A percentile compares a stretch with the other conserved stretches of the same genome.
Conservation (phyloP, 441 rosid species). For the Macaranga tanarius region DNA sequence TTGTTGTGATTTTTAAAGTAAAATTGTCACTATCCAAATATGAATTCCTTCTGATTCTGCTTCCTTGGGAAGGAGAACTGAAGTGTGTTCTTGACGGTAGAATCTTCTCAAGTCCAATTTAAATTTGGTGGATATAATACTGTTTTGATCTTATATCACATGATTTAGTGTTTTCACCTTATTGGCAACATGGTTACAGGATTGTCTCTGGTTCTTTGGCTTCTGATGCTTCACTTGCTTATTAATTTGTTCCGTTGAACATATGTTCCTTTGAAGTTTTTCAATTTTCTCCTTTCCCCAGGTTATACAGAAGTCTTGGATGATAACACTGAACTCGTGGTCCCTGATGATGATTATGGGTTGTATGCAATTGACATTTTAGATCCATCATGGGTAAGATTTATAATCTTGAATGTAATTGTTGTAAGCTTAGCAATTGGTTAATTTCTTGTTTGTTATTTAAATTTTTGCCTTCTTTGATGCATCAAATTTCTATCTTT, state of each 20-base stretch:
- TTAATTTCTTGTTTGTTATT: neutral
- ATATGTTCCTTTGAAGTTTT: neutral
- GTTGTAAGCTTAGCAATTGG: neutral
- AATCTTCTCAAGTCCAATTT: neutral
- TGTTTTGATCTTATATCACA: neutral
- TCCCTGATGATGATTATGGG: conserved; percentile 86
- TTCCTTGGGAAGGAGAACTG: neutral
- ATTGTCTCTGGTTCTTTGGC: neutral
- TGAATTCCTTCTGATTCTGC: neutral
- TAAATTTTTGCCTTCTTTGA: neutral
- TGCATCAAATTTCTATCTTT: neutral
- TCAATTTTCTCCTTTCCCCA: conserved; percentile 25
- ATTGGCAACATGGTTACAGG: neutral
- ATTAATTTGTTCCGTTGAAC: neutral
- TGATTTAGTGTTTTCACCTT: neutral
- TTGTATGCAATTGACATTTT: conserved; percentile 76
- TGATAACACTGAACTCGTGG: conserved; percentile 54
- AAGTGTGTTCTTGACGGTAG: neutral
- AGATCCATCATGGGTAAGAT: conserved; percentile 74
- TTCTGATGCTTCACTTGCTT: neutral
- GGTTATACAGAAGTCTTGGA: conserved; percentile 78
- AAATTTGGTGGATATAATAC: neutral
- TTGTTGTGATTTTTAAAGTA: neutral
- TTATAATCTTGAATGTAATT: conserved; percentile 2
- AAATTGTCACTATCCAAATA: neutral